Conservation (phyloP, 139 green algal species). For the Pleodorina starrii region DNA sequence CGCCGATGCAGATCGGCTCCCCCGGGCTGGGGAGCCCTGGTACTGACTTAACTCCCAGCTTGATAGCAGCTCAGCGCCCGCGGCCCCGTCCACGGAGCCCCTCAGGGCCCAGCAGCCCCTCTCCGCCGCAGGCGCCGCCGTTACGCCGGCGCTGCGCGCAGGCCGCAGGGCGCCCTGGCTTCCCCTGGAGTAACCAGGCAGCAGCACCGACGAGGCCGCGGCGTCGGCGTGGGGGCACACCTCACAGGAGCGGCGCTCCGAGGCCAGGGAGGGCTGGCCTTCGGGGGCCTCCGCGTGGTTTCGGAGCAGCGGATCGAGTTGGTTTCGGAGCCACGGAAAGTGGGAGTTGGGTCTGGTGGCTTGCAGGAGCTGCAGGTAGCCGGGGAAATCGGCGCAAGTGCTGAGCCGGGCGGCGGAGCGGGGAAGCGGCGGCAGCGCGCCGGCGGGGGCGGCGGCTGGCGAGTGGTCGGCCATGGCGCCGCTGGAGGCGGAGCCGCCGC, state of each 20-base stretch:
- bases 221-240: neutral
- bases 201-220: neutral
- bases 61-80: neutral
- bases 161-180: neutral
- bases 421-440: neutral
- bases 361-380: neutral
- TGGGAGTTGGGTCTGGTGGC: too few species aligned
- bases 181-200: neutral
- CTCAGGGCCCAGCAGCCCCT: too few species aligned
- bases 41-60: neutral
- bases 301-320: too few species aligned
- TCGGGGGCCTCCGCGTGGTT: too few species aligned
- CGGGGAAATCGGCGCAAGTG: neutral
- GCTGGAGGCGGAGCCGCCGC: too few species aligned
- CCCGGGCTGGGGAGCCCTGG: too few species aligned
- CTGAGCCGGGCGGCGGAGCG: constrained; percentile 3
- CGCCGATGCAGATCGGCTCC: too few species aligned
- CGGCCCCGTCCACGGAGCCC: neutral
- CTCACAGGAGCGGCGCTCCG: neutral
- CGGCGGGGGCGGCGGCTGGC: too few species aligned
- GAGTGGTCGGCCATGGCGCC: too few species aligned
- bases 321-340: too few species aligned
- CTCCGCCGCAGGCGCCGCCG: too few species aligned
- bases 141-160: neutral
- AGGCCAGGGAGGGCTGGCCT: too few species aligned